A percentile compares a stretch with the other conserved stretches of the same genome.
These are phyloP conservation scores for Neurospora sp. DNA, from an alignment of 495 filamentous ascomycete genomes.

Conservation along the genomic window DNA sequence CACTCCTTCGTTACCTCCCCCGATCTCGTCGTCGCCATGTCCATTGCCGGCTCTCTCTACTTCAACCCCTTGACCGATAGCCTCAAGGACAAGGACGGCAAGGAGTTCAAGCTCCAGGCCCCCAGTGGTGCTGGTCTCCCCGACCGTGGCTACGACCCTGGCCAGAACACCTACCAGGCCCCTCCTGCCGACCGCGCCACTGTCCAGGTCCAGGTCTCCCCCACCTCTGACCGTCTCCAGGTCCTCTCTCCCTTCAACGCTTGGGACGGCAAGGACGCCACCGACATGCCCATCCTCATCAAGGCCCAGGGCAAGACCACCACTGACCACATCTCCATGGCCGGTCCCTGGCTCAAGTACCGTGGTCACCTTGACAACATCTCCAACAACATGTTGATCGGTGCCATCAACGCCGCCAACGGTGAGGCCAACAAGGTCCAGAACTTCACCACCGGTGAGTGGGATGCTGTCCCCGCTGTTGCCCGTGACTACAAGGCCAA, in stretches of 20 bases:
- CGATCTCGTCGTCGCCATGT: constrained; percentile 88
- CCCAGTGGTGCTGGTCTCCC: constrained; percentile 82
- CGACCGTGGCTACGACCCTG: constrained; percentile 76
- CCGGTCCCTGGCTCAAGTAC: constrained; percentile 99
- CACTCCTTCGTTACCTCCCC: constrained; percentile 99
- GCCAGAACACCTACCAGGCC: constrained; percentile 92
- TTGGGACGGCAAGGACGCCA: constrained; percentile 93
- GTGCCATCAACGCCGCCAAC: constrained; percentile 91
- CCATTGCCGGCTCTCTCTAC: constrained; percentile 79
- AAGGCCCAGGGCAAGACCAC: constrained; percentile 98
- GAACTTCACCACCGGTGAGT: constrained; percentile 76
- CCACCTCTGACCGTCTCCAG: constrained; percentile 87
- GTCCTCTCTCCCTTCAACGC: constrained; percentile 72
- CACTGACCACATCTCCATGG: constrained; percentile 99
- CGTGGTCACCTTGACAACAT: constrained; percentile 99
- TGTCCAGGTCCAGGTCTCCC: constrained; percentile 76
- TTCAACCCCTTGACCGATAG: constrained; percentile 96
- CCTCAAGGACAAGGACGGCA: constrained; percentile 93
- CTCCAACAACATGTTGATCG: constrained; percentile 99
- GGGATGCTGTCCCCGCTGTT: constrained; percentile 81
- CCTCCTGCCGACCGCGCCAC: constrained; percentile 68
- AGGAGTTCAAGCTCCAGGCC: constrained; percentile 77
- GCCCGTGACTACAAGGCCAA: constrained; percentile 98
- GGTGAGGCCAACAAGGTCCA: constrained; percentile 97
- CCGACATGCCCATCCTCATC: constrained; percentile 86